Evolutionary conservation across 345 rosid species (phyloP), one percentile per base, ranked within the genome.

Genomic region (Leavenworthia alabamica): DNA sequence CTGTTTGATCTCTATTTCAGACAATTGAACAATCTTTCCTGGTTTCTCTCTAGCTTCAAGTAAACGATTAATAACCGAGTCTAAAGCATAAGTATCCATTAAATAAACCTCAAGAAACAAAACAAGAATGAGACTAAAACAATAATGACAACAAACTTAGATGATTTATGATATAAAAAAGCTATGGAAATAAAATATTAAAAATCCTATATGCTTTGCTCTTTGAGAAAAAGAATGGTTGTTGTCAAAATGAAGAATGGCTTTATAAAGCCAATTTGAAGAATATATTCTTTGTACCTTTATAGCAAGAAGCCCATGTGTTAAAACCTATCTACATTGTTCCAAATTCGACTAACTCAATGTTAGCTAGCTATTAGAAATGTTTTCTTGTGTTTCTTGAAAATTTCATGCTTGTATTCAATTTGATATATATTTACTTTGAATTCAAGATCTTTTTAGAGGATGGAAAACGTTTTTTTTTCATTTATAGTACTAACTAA

Each of bases 1-100:
- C 69, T 82, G 86, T 77, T 72, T 82, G 77, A 89, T 86, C 68
- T 86, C 94, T 13, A 64, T 42, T 79, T 89, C 94, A 45, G 80
- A 79, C 45, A 89, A 71, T 67, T 82, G 86, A 11, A 86, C 86
- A 66, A 75, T 82, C 79, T 82, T 86, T 40, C 89, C 90, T 1
- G 86, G 90, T 56, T 75, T 79, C 19, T 79, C 74, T 60, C 89
- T 80, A 42, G 73, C 87, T 73, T 81, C 82, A 67, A 81, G 89
- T 35, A 89, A 78, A 74, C 83, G 77, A 50, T 41, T 77, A 73
- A 84, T 89, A 15, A 89, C 75, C 42, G 78, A 78, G 76, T 86
- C 82, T 27, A 89, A 81, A 53, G 79, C 67, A 27, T 56, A 57
- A 58, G 70, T 56, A 50, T 88, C 92, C 85, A 88, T 79, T 20